Conservation (phyloP, 2,329 filamentous ascomycete genomes). For the Ilyonectria sp. region DNA sequence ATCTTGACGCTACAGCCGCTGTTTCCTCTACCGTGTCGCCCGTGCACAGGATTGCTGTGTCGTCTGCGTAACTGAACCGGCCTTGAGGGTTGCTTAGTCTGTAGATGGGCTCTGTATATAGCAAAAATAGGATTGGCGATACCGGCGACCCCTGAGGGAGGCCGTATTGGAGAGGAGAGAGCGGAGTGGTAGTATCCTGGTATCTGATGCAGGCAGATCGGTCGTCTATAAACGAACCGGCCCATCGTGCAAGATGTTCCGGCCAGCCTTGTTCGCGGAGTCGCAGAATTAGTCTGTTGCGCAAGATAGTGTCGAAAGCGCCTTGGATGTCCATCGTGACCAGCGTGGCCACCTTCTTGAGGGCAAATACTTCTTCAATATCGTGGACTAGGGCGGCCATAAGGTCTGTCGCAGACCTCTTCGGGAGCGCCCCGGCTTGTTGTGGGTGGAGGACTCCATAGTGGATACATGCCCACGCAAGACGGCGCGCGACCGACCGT, state of each 20-base stretch:
- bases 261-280: conserved; percentile 37
- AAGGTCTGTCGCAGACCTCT: conserved; percentile 29
- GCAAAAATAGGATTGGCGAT: too few species aligned
- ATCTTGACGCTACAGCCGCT: too few species aligned
- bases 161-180: conserved; percentile 17
- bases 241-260: conserved; percentile 25
- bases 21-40: neutral
- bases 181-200: conserved; percentile 19
- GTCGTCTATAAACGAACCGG: conserved; percentile 31
- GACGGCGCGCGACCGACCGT: conserved; percentile 40
- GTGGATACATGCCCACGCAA: conserved; percentile 39
- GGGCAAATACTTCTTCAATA: conserved; percentile 36
- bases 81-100: too few species aligned
- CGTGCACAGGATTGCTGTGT: neutral
- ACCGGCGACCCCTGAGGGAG: neutral
- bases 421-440: conserved; percentile 42
- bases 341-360: conserved; percentile 30
- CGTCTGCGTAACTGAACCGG: neutral
- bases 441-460: conserved; percentile 39
- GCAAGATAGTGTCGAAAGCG: conserved; percentile 37
- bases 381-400: conserved; percentile 36
- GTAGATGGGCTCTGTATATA: too few species aligned
- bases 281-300: conserved; percentile 34
- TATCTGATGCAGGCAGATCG: conserved; percentile 13
- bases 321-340: conserved; percentile 38